A percentile compares a stretch with the other conserved stretches of the same genome.
Evolutionary conservation across 192 early-diverging fungal species (phyloP).

Genomic region (Rhizoclosmatium globosum): DNA sequence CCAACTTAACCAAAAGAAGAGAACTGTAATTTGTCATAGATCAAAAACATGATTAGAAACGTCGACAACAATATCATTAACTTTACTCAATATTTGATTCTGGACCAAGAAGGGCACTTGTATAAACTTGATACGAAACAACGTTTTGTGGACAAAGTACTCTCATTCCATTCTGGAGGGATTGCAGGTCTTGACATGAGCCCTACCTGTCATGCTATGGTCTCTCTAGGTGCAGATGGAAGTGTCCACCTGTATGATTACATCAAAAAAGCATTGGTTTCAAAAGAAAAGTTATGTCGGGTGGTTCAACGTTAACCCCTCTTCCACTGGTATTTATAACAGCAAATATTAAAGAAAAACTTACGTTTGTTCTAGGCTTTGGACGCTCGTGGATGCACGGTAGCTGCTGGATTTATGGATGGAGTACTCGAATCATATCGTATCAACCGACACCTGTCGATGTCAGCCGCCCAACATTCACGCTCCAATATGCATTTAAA

Average conservation of each 20-base stretch:
- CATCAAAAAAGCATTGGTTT: conserved; percentile 39
- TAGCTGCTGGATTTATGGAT: conserved; percentile 62
- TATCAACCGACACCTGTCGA: conserved; percentile 41
- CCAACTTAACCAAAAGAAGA: too few relatives aligned
- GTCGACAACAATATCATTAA: conserved; percentile 46
- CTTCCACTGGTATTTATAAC: conserved; percentile 51
- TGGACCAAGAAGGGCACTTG: conserved; percentile 55
- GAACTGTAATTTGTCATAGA: not conserved
- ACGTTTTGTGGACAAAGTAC: conserved; percentile 48
- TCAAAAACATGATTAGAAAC: conserved; percentile 52
- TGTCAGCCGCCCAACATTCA: conserved; percentile 35
- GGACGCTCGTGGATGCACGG: conserved; percentile 56
- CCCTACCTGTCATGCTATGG: conserved; percentile 53
- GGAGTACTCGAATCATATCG: conserved; percentile 64
- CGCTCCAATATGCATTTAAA: conserved; percentile 63
- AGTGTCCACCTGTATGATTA: conserved; percentile 59
- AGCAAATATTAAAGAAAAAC: not conserved
- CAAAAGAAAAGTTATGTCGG: conserved; percentile 38
- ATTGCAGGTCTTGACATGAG: conserved; percentile 55
- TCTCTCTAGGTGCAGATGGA: conserved; percentile 61
- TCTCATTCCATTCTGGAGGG: conserved; percentile 60
- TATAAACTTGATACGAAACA: conserved; percentile 59
- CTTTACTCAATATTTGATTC: conserved; percentile 54
- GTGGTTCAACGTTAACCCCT: conserved; percentile 50
- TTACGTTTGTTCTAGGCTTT: not conserved